These are phyloP conservation scores for Rhodotorula sp. DNA, from an alignment of 1,284 basidiomycete species.

Conservation along the genomic window DNA sequence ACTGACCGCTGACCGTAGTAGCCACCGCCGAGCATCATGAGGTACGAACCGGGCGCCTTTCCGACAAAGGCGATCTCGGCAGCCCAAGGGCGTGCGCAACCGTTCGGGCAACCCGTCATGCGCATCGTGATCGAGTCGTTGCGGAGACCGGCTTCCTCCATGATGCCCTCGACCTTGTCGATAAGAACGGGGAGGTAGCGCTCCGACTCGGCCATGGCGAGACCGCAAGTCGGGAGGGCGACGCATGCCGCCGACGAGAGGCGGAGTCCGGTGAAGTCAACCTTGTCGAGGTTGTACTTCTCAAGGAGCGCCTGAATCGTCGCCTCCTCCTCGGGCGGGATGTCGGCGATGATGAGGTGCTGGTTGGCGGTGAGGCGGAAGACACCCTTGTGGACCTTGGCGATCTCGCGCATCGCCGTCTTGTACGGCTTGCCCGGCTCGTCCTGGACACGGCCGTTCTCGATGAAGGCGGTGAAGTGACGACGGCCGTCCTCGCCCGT, in stretches of 20 bases:
- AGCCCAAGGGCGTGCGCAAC: slow-evolving; percentile 60
- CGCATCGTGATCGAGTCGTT: slow-evolving; percentile 96
- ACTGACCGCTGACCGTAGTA: slow-evolving; percentile 76
- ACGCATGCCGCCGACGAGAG: slow-evolving; percentile 85
- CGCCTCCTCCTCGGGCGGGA: slow-evolving; percentile 63
- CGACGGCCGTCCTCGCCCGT: slow-evolving; percentile 79
- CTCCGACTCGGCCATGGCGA: slow-evolving; percentile 95
- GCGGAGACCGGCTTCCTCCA: slow-evolving; percentile 86
- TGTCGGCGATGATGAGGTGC: slow-evolving; percentile 85
- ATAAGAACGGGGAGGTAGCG: slow-evolving; percentile 90
- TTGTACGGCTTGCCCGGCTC: slow-evolving; percentile 86
- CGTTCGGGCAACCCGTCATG: slow-evolving; percentile 61
- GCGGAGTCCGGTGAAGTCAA: slow-evolving; percentile 75
- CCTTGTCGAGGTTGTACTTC: slow-evolving; percentile 88
- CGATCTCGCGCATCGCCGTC: slow-evolving; percentile 86
- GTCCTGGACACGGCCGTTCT: slow-evolving; percentile 95
- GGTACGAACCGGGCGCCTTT: slow-evolving; percentile 88
- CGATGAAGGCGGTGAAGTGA: slow-evolving; percentile 92
- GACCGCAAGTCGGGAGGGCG: slow-evolving; percentile 93
- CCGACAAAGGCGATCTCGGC: slow-evolving; percentile 95
- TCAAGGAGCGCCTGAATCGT: slow-evolving; percentile 66
- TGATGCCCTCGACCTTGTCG: slow-evolving; percentile 92
- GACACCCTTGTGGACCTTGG: slow-evolving; percentile 86
- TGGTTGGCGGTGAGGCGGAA: slow-evolving; percentile 89
- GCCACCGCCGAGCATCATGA: slow-evolving; percentile 94